A percentile compares a stretch with the other conserved stretches of the same genome.
These are phyloP conservation scores for Debaryomycetaceae sp. DNA, from an alignment of 1,139 yeast species.

Conservation along the genomic window DNA sequence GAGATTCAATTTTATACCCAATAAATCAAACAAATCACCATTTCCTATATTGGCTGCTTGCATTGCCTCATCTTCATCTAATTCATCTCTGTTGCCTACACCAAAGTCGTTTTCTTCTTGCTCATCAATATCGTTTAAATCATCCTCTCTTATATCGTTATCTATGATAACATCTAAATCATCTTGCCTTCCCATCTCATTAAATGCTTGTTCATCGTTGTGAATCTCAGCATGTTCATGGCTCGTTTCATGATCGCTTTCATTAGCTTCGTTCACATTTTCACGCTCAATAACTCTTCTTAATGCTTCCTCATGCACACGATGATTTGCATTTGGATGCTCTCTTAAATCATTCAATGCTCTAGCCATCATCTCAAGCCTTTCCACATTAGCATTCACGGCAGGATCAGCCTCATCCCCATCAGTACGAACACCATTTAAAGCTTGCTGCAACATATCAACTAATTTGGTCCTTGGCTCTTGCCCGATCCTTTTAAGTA, in stretches of 20 bases:
- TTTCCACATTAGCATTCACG: constrained; percentile 20
- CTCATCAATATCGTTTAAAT: constrained; percentile 6
- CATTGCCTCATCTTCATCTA: constrained; percentile 10
- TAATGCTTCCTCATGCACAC: constrained; percentile 16
- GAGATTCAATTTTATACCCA: constrained; percentile 35
- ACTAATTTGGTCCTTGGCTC: constrained; percentile 45
- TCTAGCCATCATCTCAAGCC: constrained; percentile 27
- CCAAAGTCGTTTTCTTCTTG: constrained; percentile 10
- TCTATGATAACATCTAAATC: neutral
- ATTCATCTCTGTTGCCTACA: neutral
- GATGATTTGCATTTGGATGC: constrained; percentile 11
- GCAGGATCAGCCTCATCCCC: constrained; percentile 19
- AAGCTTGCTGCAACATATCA: constrained; percentile 33
- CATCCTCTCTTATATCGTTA: constrained; percentile 3
- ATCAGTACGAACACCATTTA: constrained; percentile 26
- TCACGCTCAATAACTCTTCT: constrained; percentile 16
- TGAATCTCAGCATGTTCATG: constrained; percentile 1
- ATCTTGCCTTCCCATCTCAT: neutral
- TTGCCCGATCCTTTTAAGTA: constrained; percentile 55
- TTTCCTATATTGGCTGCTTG: constrained; percentile 16
- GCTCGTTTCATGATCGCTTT: neutral
- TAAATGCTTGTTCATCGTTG: constrained; percentile 1
- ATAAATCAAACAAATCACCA: constrained; percentile 29
- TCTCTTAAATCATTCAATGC: constrained; percentile 31
- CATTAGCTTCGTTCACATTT: constrained; percentile 4